phyloP scores from a whole-genome alignment of 768 basidiomycete species.

The Strobilomyces dryophilus region DNA sequence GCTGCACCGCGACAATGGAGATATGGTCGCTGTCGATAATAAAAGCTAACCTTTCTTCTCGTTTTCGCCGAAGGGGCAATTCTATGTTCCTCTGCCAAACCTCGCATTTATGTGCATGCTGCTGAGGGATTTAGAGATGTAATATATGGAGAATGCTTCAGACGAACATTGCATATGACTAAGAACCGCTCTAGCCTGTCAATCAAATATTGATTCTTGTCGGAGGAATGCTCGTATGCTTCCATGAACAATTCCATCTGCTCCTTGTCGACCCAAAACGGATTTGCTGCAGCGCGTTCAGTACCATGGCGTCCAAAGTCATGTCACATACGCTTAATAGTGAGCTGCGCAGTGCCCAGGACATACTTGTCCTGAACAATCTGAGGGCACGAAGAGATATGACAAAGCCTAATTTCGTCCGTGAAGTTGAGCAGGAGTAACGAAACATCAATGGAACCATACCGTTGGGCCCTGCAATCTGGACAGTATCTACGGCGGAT shows the following conservation, averaged over 20 bases:
- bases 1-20: background rate
- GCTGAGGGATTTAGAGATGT: background rate
- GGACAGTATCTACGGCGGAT: slow-evolving; percentile 13
- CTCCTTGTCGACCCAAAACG: slow-evolving; percentile 2
- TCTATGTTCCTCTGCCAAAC: background rate
- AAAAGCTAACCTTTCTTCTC: background rate
- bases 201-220: slow-evolving; percentile 2
- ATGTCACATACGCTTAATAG: background rate
- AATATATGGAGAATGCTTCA: background rate
- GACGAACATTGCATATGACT: background rate
- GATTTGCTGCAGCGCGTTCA: background rate
- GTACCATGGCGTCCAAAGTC: background rate
- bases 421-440: background rate
- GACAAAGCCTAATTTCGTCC: background rate
- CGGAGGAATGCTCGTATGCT: background rate
- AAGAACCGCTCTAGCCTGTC: background rate
- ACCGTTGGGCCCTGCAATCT: slow-evolving; percentile 1
- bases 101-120: slow-evolving; percentile 8
- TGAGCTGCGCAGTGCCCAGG: background rate
- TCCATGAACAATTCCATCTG: slow-evolving; percentile 10
- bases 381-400: background rate
- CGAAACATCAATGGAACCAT: background rate
- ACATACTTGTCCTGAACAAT: background rate
- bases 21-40: no score
- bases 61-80: background rate